Base-by-base conservation (phyloP, 2,329 filamentous ascomycete genomes). In the Scedosporium apiospermum region DNA sequence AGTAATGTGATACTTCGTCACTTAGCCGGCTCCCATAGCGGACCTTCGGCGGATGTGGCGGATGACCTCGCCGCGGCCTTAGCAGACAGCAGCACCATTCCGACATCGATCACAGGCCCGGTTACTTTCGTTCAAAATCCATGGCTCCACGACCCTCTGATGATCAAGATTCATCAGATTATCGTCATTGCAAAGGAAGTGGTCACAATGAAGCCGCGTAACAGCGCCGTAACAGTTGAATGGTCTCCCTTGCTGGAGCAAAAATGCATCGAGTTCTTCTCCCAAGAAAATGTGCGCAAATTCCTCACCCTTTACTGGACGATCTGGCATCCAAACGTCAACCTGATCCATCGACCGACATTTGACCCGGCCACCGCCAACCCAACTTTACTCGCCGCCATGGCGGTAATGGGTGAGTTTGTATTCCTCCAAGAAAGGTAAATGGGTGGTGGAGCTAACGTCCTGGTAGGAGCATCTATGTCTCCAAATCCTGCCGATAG, bases 321-420 rank as follows among this genome's bases (percentile, higher is more conserved):
- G 0, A 67, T 73, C 9, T 75, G 74, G 74, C 69, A 74, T 63
- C 72, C 74, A 3, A 74, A 76, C 60, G 69, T 74, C 61, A 73
- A 71, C 58, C 68, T 73, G 21, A 60, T 74, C 2, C 73, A 75
- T 61, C 69, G 70, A 30, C 73, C 74, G 4, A 73, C 69, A 4
- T 76, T 75, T 63, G 68, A 75, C 46, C 65, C 70, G 0, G 58
- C 68, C 3, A 67, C 62, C 1, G 65, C 70, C 5, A 72, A 72
- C 58, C 67, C 70, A 2, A 67, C 68, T 34, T 66, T 74, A 3
- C 64, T 75, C 6, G 73, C 73, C 1, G 67, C 69, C 7, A 75
- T 76, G 74, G 66, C 70, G 3, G 30, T 75, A 4, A 71, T 75
- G 14, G 73, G 74, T 69, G 60, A 67, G 65, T 46, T 42, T 38